phyloP scores from a whole-genome alignment of 495 filamentous ascomycete genomes.

The Hyaloscypha hepaticicola region DNA sequence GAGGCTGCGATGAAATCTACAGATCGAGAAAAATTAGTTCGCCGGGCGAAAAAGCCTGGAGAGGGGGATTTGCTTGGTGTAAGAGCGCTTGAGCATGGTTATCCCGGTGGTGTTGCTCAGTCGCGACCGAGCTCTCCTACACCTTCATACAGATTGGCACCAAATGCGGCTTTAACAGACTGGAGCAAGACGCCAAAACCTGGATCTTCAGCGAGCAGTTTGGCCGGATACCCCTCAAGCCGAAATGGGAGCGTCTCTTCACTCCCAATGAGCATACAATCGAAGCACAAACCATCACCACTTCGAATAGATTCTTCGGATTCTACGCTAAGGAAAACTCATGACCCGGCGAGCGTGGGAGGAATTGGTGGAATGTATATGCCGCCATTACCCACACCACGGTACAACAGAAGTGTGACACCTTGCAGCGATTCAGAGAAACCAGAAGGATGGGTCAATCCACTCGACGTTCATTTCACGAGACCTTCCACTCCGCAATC shows the following conservation, averaged over 20 bases:
- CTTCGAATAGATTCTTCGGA: slow-evolving; percentile 24
- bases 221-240: neutral
- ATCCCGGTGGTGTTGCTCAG: slow-evolving; percentile 45
- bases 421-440: slow-evolving; percentile 2
- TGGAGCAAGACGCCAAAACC: slow-evolving; percentile 9
- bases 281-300: slow-evolving; percentile 22
- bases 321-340: neutral
- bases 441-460: slow-evolving; percentile 17
- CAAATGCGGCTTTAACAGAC: slow-evolving; percentile 10
- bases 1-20: slow-evolving; percentile 32
- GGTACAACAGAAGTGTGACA: slow-evolving; percentile 5
- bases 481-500: slow-evolving; percentile 15
- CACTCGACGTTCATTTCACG: slow-evolving; percentile 28
- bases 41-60: slow-evolving; percentile 34
- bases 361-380: slow-evolving; percentile 21
- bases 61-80: slow-evolving; percentile 48
- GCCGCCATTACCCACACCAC: slow-evolving; percentile 19
- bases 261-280: neutral
- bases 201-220: slow-evolving; percentile 19
- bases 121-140: slow-evolving; percentile 40
- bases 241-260: slow-evolving; percentile 2
- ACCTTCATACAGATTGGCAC: slow-evolving; percentile 18
- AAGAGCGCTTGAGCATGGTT: slow-evolving; percentile 44
- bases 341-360: slow-evolving; percentile 15
- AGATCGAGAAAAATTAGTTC: slow-evolving; percentile 36